Conservation (phyloP, 148 eudicot species). For the Selenicereus undatus region DNA sequence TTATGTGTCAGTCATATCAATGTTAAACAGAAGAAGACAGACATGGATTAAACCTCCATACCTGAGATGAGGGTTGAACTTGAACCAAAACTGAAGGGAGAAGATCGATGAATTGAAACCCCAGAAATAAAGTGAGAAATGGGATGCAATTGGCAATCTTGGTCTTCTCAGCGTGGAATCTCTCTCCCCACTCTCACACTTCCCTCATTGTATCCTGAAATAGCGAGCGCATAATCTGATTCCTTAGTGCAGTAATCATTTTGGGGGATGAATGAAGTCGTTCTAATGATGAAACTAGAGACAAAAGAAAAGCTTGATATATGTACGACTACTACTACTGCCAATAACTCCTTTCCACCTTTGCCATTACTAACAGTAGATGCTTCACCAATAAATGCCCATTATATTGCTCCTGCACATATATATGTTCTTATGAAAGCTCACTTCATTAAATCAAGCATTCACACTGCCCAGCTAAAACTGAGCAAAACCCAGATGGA, state of each 20-base stretch:
- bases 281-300: not conserved
- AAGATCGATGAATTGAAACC: not conserved
- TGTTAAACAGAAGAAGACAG: not conserved
- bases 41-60: not conserved
- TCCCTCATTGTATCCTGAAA: not conserved
- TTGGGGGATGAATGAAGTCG: not conserved
- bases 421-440: slow-evolving; percentile 5
- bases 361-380: slow-evolving; percentile 25
- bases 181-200: not conserved
- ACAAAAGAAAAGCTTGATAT: not conserved
- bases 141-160: slow-evolving; percentile 6
- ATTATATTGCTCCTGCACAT: not conserved
- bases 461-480: slow-evolving; percentile 10
- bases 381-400: slow-evolving; percentile 25
- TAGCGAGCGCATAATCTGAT: not conserved
- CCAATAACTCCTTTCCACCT: not conserved
- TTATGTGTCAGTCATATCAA: not conserved
- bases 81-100: slow-evolving; percentile 10
- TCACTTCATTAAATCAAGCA: not conserved
- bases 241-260: not conserved
- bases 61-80: slow-evolving; percentile 17
- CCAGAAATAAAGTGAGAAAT: not conserved
- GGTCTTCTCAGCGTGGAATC: slow-evolving; percentile 2
- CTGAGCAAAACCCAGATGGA: slow-evolving; percentile 13
- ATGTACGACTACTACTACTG: not conserved